phyloP scores from a whole-genome alignment of 352 stramenopile genomes.

The Phytopythium montanum region DNA sequence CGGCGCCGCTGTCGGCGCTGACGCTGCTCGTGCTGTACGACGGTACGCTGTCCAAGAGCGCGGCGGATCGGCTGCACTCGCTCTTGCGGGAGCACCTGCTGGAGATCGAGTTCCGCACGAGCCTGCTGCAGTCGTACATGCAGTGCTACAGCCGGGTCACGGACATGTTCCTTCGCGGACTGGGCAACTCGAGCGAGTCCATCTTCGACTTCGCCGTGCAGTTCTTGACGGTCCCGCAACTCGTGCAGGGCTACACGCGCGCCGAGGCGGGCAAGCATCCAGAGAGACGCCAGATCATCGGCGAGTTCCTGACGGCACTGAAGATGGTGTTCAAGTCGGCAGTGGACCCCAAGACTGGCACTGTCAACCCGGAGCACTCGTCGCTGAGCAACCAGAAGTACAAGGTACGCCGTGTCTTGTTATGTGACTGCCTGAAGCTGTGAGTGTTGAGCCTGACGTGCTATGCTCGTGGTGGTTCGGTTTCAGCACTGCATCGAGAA shows the following conservation, averaged over 20 bases:
- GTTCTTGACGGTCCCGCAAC: conserved; percentile 78
- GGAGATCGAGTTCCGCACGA: conserved; percentile 59
- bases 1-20: conserved; percentile 28
- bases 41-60: conserved; percentile 54
- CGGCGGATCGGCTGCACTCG: conserved; percentile 50
- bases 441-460: neutral
- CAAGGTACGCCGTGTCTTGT: conserved; percentile 41
- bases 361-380: conserved; percentile 71
- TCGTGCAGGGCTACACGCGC: conserved; percentile 75
- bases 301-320: conserved; percentile 54
- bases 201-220: conserved; percentile 89
- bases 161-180: conserved; percentile 66
- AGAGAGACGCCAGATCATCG: conserved; percentile 56
- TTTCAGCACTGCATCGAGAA: conserved; percentile 84
- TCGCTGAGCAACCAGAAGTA: conserved; percentile 85
- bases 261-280: conserved; percentile 43
- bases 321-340: conserved; percentile 61
- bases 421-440: neutral
- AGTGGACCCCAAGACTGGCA: conserved; percentile 28
- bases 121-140: conserved; percentile 77
- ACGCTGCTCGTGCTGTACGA: conserved; percentile 67
- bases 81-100: conserved; percentile 80
- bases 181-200: conserved; percentile 79
- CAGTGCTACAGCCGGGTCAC: conserved; percentile 71
- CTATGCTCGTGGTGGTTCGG: neutral